Percentiles rank a stretch among this genome's conserved stretches.
Conservation (phyloP, 345 rosid genomes). For the Xanthoceras sorbifolium region DNA sequence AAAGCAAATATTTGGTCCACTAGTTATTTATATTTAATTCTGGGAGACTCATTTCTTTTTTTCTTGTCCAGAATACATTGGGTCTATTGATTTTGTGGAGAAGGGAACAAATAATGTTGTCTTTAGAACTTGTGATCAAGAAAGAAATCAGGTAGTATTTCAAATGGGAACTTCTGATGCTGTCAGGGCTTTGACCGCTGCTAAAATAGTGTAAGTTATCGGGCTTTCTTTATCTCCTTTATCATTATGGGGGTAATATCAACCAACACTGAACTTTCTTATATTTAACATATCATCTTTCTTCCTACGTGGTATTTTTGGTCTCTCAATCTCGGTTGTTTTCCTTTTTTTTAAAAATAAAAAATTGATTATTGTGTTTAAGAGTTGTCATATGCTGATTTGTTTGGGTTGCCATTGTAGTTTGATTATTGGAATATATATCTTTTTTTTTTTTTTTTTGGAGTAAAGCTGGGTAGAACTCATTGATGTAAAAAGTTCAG, state of each 20-base stretch:
- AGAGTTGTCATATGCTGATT: background rate
- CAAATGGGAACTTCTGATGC: constrained; percentile 98
- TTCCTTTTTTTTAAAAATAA: background rate
- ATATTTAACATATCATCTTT: background rate
- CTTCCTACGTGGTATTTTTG: background rate
- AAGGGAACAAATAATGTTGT: constrained; percentile 78
- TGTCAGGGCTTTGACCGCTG: constrained; percentile 79
- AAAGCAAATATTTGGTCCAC: constrained; percentile 1
- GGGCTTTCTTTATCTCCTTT: background rate
- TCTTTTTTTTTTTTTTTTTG: background rate
- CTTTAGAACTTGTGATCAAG: constrained; percentile 76
- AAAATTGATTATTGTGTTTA: background rate
- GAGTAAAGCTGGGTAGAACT: background rate
- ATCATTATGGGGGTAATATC: background rate
- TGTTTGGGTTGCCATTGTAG: background rate
- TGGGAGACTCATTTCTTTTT: background rate
- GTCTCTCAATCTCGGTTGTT: background rate
- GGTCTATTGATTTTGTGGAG: constrained; percentile 83
- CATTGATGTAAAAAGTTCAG: background rate
- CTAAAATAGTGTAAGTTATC: constrained; percentile 69
- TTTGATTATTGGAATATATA: background rate
- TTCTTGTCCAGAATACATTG: constrained; percentile 50
- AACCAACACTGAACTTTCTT: background rate
- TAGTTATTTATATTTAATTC: background rate
- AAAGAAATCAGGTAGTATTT: constrained; percentile 65